A percentile compares a stretch with the other conserved stretches of the same genome.
Evolutionary conservation across 2,329 filamentous ascomycete species (phyloP).

Genomic region (Diaporthe citri): DNA sequence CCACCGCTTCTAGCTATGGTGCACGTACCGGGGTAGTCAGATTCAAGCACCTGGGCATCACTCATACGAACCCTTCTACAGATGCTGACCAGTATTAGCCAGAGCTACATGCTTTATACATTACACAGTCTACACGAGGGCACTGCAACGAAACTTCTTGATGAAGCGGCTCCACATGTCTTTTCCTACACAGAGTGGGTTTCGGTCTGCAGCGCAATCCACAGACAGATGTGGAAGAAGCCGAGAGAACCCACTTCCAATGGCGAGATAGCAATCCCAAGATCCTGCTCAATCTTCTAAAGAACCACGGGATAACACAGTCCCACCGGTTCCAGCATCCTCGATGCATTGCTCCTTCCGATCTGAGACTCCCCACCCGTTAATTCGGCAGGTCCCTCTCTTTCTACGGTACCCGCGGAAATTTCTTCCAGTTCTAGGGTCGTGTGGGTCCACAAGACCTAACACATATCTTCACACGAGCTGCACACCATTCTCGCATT

Average conservation of each 20-base stretch:
- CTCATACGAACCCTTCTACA: neutral
- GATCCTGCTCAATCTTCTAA: neutral
- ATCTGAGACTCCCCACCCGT: neutral
- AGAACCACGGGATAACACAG: neutral
- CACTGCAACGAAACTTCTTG: too few species aligned
- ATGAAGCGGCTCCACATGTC: neutral
- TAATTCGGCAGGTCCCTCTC: neutral
- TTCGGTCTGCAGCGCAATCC: neutral
- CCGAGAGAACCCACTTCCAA: neutral
- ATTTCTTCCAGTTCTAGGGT: neutral
- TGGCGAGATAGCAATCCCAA: neutral
- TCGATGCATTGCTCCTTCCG: neutral
- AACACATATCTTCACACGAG: neutral
- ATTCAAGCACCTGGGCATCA: neutral
- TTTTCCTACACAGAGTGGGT: neutral
- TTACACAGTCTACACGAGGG: neutral
- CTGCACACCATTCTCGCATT: neutral
- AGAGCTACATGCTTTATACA: too few species aligned
- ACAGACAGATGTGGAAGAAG: neutral
- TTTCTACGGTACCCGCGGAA: neutral
- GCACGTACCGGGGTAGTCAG: neutral
- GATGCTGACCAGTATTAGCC: neutral
- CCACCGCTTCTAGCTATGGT: neutral
- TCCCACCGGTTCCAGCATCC: neutral
- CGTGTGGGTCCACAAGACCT: neutral